phyloP scores from a whole-genome alignment of 257 asterid species.

The Solanum sejunctum region DNA sequence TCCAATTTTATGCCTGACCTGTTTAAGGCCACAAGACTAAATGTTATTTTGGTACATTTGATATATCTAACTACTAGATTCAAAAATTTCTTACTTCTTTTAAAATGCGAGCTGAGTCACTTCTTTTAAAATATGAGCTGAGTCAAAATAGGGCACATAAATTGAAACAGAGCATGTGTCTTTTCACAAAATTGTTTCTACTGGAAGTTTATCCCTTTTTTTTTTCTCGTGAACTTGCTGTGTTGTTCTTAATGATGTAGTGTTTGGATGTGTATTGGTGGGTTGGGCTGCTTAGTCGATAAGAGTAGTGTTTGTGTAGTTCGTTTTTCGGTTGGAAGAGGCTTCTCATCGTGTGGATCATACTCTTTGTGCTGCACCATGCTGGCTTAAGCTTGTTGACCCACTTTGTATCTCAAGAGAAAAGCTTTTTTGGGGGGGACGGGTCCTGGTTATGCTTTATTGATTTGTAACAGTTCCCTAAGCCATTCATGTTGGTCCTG shows the following conservation, averaged over 20 bases:
- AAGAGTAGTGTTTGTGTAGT: neutral
- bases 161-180: neutral
- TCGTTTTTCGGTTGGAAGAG: neutral
- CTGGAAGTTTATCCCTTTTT: neutral
- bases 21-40: too few relatives aligned
- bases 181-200: neutral
- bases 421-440: neutral
- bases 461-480: neutral
- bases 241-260: neutral
- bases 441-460: neutral
- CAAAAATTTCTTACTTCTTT: neutral
- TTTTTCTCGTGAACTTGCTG: neutral
- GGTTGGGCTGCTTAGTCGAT: neutral
- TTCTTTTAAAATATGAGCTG: neutral
- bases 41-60: neutral
- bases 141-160: neutral
- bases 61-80: neutral
- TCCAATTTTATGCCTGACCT: neutral
- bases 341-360: neutral
- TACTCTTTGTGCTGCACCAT: neutral
- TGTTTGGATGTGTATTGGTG: neutral
- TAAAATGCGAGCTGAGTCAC: neutral
- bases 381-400: neutral
- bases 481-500: neutral
- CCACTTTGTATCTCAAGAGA: neutral